Conservation (phyloP, 805 yeast species). For the Hanseniaspora pseudoguilliermondii region DNA sequence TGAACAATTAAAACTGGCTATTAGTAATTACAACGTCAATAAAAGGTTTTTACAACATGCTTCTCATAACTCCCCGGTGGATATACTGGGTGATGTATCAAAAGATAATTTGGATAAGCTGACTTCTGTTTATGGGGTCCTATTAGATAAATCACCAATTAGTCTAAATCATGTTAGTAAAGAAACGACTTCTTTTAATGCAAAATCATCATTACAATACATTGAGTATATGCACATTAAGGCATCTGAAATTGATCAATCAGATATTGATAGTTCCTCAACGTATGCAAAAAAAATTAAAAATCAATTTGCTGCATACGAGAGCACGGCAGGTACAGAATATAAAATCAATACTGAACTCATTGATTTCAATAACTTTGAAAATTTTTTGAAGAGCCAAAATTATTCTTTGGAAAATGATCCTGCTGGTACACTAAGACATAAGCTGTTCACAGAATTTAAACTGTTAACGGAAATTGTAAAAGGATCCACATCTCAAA, state of each 20-base stretch:
- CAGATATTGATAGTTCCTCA: not conserved
- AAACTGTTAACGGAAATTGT: not conserved
- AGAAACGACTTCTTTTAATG: not conserved
- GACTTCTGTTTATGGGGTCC: not conserved
- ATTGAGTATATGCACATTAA: not conserved
- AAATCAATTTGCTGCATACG: not conserved
- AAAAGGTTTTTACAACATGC: conserved; percentile 2
- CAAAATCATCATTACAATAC: not conserved
- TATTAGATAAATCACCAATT: not conserved
- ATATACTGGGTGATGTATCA: not conserved
- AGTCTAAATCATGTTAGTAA: not conserved
- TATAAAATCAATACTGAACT: not conserved
- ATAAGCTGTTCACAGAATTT: not conserved
- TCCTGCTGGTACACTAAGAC: not conserved
- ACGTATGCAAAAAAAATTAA: not conserved
- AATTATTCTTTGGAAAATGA: not conserved
- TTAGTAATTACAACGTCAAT: not conserved
- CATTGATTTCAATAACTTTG: not conserved
- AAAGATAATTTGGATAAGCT: not conserved
- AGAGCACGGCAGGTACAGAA: not conserved
- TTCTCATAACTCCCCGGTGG: not conserved
- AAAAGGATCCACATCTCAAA: not conserved
- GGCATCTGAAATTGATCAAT: not conserved
- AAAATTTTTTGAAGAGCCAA: not conserved
- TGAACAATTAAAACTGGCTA: not conserved